phyloP scores from a whole-genome alignment of 306 rosid species.

The Vachellia collinsii region DNA sequence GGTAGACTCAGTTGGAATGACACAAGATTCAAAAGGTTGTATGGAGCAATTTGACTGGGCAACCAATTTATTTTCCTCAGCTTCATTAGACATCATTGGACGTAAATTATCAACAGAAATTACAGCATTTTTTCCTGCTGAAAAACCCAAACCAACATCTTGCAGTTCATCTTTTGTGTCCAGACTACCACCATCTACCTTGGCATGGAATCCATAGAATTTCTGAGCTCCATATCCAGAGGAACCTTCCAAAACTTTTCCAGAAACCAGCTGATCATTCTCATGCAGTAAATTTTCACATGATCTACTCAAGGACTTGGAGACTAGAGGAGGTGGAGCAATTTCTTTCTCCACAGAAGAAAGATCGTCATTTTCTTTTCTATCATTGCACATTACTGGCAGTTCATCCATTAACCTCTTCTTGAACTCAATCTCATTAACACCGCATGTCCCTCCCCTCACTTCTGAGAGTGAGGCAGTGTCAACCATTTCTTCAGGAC shows the following conservation, averaged over 20 bases:
- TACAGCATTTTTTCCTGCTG: conserved; percentile 36
- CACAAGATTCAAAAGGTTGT: conserved; percentile 32
- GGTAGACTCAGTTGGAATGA: conserved; percentile 37
- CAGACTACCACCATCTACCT: conserved; percentile 41
- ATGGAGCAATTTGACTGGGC: conserved; percentile 41
- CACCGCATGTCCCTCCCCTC: conserved; percentile 41
- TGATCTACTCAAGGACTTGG: conserved; percentile 42
- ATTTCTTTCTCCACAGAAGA: conserved; percentile 40
- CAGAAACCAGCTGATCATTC: conserved; percentile 27
- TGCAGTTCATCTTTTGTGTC: conserved; percentile 41
- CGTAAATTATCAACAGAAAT: conserved; percentile 33
- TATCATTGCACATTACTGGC: conserved; percentile 35
- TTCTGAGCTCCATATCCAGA: conserved; percentile 21
- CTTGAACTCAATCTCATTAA: conserved; percentile 38
- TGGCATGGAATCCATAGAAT: conserved; percentile 19
- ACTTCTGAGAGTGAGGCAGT: conserved; percentile 33
- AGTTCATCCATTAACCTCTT: conserved; percentile 37
- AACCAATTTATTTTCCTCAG: conserved; percentile 35
- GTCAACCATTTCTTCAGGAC: conserved; percentile 39
- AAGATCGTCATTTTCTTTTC: conserved; percentile 46
- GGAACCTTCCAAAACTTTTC: conserved; percentile 28
- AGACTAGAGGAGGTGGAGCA: conserved; percentile 37
- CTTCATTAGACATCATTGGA: conserved; percentile 35
- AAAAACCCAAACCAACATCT: conserved; percentile 42
- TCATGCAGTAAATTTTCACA: conserved; percentile 39